These are phyloP conservation scores for Cladosporium sp. DNA, from an alignment of 2,329 filamentous ascomycete species.

Conservation along the genomic window DNA sequence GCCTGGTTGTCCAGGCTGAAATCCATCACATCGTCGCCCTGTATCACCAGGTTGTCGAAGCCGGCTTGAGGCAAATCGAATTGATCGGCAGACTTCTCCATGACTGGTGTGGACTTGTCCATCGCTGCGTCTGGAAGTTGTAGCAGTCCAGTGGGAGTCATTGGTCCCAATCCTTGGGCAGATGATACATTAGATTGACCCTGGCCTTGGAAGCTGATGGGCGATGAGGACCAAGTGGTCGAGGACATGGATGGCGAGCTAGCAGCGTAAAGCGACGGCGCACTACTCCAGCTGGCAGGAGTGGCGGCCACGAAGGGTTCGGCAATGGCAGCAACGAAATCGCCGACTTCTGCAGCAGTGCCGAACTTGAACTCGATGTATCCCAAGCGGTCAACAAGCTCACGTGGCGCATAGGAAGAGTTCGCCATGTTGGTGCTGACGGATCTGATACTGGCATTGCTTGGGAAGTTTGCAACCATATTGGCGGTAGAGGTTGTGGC, in stretches of 20 bases:
- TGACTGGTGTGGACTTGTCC: background rate
- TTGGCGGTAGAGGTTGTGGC: background rate
- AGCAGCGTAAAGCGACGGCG: constrained; percentile 6
- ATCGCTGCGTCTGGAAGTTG: constrained; percentile 9
- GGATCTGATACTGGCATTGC: constrained; percentile 9
- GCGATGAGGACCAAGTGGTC: constrained; percentile 1
- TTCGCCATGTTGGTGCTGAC: constrained; percentile 9
- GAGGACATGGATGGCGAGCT: constrained; percentile 6
- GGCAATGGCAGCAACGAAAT: constrained; percentile 1
- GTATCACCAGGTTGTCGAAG: background rate
- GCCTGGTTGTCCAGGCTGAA: background rate
- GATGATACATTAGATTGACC: background rate
- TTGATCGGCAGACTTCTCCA: background rate
- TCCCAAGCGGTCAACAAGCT: constrained; percentile 4
- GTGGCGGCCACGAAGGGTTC: constrained; percentile 10
- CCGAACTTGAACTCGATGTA: constrained; percentile 12
- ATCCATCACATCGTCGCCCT: constrained; percentile 4
- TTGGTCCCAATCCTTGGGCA: background rate
- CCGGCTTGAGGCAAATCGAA: constrained; percentile 2
- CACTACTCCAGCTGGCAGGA: constrained; percentile 4
- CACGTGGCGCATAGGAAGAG: constrained; percentile 4
- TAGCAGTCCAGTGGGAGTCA: constrained; percentile 9
- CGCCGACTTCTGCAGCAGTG: background rate
- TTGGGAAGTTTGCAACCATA: background rate
- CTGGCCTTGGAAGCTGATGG: constrained; percentile 6